Evolutionary conservation across 2,329 filamentous ascomycete species (phyloP), one percentile per base, ranked within the genome.

Genomic region (Fusarium incarnatum): DNA sequence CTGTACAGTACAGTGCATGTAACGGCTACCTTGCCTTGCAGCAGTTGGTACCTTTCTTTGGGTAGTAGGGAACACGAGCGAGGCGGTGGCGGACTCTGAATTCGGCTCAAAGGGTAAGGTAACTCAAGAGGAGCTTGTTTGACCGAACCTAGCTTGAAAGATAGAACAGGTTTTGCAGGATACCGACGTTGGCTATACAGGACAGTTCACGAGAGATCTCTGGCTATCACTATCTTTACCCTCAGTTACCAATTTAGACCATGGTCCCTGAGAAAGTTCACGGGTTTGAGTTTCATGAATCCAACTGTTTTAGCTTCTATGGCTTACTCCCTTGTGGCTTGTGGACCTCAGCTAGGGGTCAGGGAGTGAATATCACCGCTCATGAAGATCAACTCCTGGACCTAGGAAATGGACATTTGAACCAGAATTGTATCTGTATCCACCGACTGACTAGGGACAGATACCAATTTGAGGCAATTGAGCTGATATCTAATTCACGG

Each of bases 91-190:
- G 72, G 73, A 64, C 59, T 73, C 25, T 56, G 48, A 42, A 62
- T 61, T 72, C 73, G 73, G 73, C 66, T 75, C 56, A 75, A 75
- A 72, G 68, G 73, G 68, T 64, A 46, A 49, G 73, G 68, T 64
- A 46, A 49, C 22, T 40, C 20, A 12, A 34, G n/a, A 60, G 34
- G 60, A 60, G 32, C 56, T 61, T 63, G 45, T 45, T 52, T 46
- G 48, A 49, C 59, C 56, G 61, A 64, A 64, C 34, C 54, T 56
- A 37, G 23, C 23, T 34, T 52, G 32, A 20, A 20, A 9, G 34
- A 37, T 37, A 6, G 18, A 37, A 37, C 34, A 37, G 32, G 32
- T 27, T 25, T 20, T 40, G 22, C 32, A 52, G 32, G 23, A 16
- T 13, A 52, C 13, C 18, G 6, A 50, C 18, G 20, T n/a, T 18